Base-by-base conservation (phyloP, 2,329 filamentous ascomycete genomes). In the Penicillium glabrum region DNA sequence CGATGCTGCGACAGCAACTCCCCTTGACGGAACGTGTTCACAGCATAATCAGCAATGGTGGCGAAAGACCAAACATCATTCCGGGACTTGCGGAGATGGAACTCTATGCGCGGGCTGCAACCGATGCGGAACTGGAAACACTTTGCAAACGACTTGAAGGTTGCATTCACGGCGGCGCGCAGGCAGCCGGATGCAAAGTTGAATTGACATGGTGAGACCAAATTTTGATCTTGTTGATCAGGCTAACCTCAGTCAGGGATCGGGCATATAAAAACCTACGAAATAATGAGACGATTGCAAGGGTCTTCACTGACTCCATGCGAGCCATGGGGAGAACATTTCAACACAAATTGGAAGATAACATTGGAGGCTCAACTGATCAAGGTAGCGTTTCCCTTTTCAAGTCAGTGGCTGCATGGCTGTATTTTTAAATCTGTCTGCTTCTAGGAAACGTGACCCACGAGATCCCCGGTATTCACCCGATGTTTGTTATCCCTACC, bases 1-100 rank as follows among this genome's bases (percentile, higher is more conserved):
- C 78, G 0, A 73, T 81, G 3, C 72, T 86, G 6, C 76, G 83
- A 2, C 83, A 85, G 67, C 83, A 85, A 63, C 77, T 80, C 3
- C 75, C 76, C 55, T 79, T 82, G 0, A 77, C 77, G n/a, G 74
- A 80, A 53, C 75, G 80, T 37, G 73, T 82, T 14, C 78, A 83
- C 53, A 74, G 80, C 0, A 75, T 82, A 46, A 81, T 85, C 56
- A 77, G 75, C 0, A 61, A 82, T 51, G 82, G 81, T 13, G 81
- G 82, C 10, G 31, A 35, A 16, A 35, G 19, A 16, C 46, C 82
- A 0, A 85, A 85, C 59, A 75, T 84, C 26, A 84, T 59, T 41
- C 57, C 57, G 3, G 51, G 31, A 47, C 14, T 56, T 39, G 41
- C 54, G 46, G 35, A 41, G 23, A 26, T 45, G 43, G 16, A 56